Evolutionary conservation across 2,329 filamentous ascomycete genomes (phyloP).

Genomic region (Pseudocercospora cruenta): DNA sequence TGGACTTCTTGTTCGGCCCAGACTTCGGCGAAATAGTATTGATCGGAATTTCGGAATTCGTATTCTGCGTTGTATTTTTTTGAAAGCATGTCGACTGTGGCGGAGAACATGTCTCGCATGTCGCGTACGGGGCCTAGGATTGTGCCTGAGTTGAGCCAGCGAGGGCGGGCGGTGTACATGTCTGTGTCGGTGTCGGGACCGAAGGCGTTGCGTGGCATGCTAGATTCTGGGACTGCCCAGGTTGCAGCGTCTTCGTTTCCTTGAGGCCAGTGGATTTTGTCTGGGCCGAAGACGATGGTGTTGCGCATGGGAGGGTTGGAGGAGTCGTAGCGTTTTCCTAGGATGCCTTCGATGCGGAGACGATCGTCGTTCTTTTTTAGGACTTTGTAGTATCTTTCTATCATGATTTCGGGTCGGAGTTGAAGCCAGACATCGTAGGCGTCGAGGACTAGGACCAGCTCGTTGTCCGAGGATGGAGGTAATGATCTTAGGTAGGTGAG

Average conservation of each 20-base stretch:
- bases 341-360: slow-evolving; percentile 26
- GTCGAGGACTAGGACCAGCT: slow-evolving; percentile 67
- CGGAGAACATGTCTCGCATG: slow-evolving; percentile 37
- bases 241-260: slow-evolving; percentile 29
- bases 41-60: slow-evolving; percentile 39
- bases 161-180: slow-evolving; percentile 46
- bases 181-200: slow-evolving; percentile 42
- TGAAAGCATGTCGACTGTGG: slow-evolving; percentile 39
- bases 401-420: slow-evolving; percentile 64
- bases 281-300: slow-evolving; percentile 37
- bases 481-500: slow-evolving; percentile 33
- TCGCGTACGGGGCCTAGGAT: slow-evolving; percentile 48
- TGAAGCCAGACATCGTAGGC: slow-evolving; percentile 69
- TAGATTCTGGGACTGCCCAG: slow-evolving; percentile 36
- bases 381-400: slow-evolving; percentile 63
- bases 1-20: slow-evolving; percentile 58
- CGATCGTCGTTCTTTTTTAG: slow-evolving; percentile 57
- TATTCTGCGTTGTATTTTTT: slow-evolving; percentile 26
- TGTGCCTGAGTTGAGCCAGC: slow-evolving; percentile 45
- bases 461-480: slow-evolving; percentile 39
- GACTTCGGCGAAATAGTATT: slow-evolving; percentile 55
- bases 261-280: slow-evolving; percentile 39
- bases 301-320: slow-evolving; percentile 25
- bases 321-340: slow-evolving; percentile 15
- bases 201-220: slow-evolving; percentile 26